These are phyloP conservation scores for Isatis tinctoria DNA, from an alignment of 345 rosid genomes.

Conservation along the genomic window DNA sequence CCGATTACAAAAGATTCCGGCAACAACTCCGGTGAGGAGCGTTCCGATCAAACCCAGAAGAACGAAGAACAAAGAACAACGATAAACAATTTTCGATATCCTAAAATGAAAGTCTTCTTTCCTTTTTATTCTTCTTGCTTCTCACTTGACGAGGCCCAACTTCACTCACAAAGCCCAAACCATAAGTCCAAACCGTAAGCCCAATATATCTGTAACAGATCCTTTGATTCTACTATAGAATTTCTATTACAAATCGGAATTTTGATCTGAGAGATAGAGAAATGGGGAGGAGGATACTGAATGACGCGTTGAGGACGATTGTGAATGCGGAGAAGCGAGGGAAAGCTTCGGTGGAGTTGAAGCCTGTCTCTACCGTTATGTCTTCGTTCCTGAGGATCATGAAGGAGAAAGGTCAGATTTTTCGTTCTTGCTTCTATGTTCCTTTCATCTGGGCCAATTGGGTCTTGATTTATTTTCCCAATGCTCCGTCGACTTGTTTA, in stretches of 20 bases:
- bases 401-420: conserved; percentile 63
- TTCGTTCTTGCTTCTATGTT: not conserved
- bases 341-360: conserved; percentile 69
- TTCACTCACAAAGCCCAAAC: too few relatives aligned
- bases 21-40: too few relatives aligned
- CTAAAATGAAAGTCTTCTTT: too few relatives aligned
- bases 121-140: too few relatives aligned
- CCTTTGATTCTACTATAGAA: not conserved
- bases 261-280: conserved; percentile 24
- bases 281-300: conserved; percentile 91
- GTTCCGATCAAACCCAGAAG: too few relatives aligned
- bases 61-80: too few relatives aligned
- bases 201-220: too few relatives aligned
- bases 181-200: too few relatives aligned
- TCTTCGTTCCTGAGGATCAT: conserved; percentile 87
- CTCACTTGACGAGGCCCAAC: too few relatives aligned
- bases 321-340: conserved; percentile 90
- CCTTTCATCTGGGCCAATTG: not conserved
- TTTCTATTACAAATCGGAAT: not conserved
- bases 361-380: conserved; percentile 80
- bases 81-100: too few relatives aligned
- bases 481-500: not conserved
- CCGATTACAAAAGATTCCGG: too few relatives aligned
- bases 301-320: conserved; percentile 75
- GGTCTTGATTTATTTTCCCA: not conserved